Evolutionary conservation across 192 early-diverging fungal genomes (phyloP).

Genomic region (Phycomyces nitens): DNA sequence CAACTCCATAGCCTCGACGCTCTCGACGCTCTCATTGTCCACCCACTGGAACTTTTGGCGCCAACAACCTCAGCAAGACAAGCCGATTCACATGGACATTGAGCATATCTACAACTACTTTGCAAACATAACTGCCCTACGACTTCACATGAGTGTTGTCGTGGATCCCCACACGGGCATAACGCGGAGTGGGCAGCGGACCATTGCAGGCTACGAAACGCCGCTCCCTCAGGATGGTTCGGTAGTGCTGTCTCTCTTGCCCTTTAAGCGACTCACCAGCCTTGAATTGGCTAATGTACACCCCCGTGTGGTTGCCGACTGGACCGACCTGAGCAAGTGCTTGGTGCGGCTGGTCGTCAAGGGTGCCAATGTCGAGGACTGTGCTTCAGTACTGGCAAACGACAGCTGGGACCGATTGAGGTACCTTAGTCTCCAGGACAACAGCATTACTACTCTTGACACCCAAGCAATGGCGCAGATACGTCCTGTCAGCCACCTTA

Average conservation of each 20-base stretch:
- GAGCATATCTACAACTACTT: constrained; percentile 46
- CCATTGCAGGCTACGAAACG: constrained; percentile 29
- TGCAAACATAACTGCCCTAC: constrained; percentile 39
- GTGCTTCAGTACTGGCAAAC: constrained; percentile 36
- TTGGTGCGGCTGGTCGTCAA: constrained; percentile 43
- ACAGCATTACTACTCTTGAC: constrained; percentile 44
- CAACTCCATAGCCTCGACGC: constrained; percentile 32
- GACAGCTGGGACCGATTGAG: constrained; percentile 32
- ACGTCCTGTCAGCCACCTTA: constrained; percentile 40
- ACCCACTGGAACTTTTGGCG: constrained; percentile 34
- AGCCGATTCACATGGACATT: constrained; percentile 46
- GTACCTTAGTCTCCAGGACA: constrained; percentile 47
- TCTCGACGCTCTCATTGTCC: constrained; percentile 29
- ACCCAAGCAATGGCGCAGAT: constrained; percentile 37
- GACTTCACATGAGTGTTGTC: constrained; percentile 34
- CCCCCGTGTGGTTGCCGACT: constrained; percentile 40
- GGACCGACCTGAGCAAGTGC: constrained; percentile 41
- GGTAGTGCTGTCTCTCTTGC: constrained; percentile 28
- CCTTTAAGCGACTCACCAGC: constrained; percentile 44
- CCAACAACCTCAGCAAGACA: constrained; percentile 16
- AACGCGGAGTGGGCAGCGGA: constrained; percentile 22
- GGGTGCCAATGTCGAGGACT: constrained; percentile 43
- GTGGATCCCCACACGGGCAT: constrained; percentile 22
- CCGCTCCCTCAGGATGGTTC: constrained; percentile 27
- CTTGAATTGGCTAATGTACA: constrained; percentile 50